These are phyloP conservation scores for Vitis hybrid DNA, from an alignment of 177 flowering plant genomes.

Conservation along the genomic window DNA sequence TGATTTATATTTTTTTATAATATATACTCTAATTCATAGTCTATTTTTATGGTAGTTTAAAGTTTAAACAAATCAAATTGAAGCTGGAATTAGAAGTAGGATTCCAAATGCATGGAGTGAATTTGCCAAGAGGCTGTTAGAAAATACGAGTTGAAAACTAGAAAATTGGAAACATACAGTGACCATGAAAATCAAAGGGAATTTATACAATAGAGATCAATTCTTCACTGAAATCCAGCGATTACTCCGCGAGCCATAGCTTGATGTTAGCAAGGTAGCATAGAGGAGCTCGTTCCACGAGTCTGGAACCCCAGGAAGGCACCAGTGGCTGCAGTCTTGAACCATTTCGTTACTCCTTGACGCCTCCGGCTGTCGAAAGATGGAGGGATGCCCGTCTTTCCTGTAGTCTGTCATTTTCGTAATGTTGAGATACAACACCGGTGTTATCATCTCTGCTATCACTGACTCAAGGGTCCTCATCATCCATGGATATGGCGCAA, in stretches of 20 bases:
- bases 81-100: too few relatives aligned
- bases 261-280: conserved; percentile 29
- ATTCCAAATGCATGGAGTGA: too few relatives aligned
- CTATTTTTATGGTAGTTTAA: too few relatives aligned
- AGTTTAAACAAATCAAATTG: too few relatives aligned
- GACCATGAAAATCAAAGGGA: too few relatives aligned
- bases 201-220: too few relatives aligned
- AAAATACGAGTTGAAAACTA: too few relatives aligned
- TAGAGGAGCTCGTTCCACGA: conserved; percentile 70
- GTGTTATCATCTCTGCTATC: conserved; percentile 50
- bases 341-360: conserved; percentile 12
- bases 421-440: conserved; percentile 53
- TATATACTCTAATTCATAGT: too few relatives aligned
- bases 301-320: conserved; percentile 79
- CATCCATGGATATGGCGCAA: conserved; percentile 47
- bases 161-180: too few relatives aligned
- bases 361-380: conserved; percentile 25
- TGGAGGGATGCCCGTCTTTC: conserved; percentile 58
- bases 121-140: too few relatives aligned
- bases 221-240: too few relatives aligned
- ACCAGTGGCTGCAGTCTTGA: conserved; percentile 83
- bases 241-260: background rate
- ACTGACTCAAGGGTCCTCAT: conserved; percentile 55
- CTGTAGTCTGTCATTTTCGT: conserved; percentile 51
- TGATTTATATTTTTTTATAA: too few relatives aligned